phyloP scores from a whole-genome alignment of 108 stramenopile species.

The Skeletonema marinoi region DNA sequence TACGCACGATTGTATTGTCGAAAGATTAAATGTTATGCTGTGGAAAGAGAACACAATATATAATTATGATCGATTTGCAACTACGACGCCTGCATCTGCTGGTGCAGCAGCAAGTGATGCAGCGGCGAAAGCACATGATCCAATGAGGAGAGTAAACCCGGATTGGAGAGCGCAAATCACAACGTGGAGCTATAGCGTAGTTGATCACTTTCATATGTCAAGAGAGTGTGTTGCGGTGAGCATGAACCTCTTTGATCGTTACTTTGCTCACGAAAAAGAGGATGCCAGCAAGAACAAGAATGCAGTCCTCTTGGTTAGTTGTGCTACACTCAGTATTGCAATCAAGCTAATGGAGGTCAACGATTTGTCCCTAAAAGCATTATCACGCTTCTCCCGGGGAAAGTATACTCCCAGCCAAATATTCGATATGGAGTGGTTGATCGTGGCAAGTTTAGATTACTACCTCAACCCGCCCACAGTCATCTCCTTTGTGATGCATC shows the following conservation, averaged over 20 bases:
- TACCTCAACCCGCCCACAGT: not conserved
- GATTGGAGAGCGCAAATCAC: slow-evolving; percentile 70
- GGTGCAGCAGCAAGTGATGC: not conserved
- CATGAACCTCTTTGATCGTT: slow-evolving; percentile 68
- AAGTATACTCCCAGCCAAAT: not conserved
- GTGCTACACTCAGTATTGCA: not conserved
- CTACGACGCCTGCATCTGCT: not conserved
- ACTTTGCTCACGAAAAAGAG: not conserved
- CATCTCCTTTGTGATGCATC: not conserved
- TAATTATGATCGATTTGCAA: not conserved
- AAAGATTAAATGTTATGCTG: not conserved
- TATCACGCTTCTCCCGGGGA: not conserved
- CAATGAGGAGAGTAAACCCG: slow-evolving; percentile 31
- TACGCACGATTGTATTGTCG: not conserved
- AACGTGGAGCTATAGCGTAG: slow-evolving; percentile 68
- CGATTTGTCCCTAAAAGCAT: not conserved
- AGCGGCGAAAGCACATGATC: not conserved
- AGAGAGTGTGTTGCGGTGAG: slow-evolving; percentile 59
- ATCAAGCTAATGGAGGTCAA: not conserved
- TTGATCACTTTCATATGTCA: slow-evolving; percentile 71
- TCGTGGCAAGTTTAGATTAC: not conserved
- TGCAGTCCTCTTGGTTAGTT: not conserved
- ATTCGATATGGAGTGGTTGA: not conserved
- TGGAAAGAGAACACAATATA: slow-evolving; percentile 1
- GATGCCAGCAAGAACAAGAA: not conserved